phyloP scores from a whole-genome alignment of 2,329 filamentous ascomycete species.

The Aspergillus sojae region DNA sequence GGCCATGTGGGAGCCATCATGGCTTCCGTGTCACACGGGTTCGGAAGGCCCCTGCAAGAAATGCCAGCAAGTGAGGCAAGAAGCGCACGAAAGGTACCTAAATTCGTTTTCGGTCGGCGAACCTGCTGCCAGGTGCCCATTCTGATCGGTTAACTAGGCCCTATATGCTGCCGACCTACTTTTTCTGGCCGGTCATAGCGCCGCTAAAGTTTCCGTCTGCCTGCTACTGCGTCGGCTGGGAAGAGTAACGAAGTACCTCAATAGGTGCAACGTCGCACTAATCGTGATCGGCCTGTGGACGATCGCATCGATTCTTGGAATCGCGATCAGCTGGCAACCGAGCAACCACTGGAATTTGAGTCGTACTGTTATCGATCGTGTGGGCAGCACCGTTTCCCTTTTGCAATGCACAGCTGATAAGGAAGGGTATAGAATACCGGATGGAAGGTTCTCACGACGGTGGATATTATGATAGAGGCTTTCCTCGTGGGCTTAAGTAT shows the following conservation, averaged over 20 bases:
- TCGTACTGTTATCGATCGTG: too few species aligned
- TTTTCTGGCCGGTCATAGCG: neutral
- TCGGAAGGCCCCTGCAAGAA: slow-evolving; percentile 20
- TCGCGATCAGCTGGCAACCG: neutral
- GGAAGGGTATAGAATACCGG: slow-evolving; percentile 17
- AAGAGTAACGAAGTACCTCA: neutral
- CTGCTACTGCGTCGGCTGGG: neutral
- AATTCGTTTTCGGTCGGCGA: too few species aligned
- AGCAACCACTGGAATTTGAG: too few species aligned
- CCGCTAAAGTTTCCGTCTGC: neutral
- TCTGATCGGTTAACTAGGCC: too few species aligned
- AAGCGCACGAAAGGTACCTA: too few species aligned
- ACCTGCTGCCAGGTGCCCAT: too few species aligned
- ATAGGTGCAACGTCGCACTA: neutral
- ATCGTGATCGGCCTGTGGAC: neutral
- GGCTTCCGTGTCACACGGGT: slow-evolving; percentile 25
- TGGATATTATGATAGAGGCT: slow-evolving; percentile 38
- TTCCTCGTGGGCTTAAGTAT: slow-evolving; percentile 22
- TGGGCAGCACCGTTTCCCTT: too few species aligned
- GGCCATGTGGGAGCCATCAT: slow-evolving; percentile 27
- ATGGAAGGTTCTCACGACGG: slow-evolving; percentile 44
- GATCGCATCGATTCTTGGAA: neutral
- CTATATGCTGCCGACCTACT: too few species aligned
- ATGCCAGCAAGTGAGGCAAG: too few species aligned
- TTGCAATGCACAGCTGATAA: neutral